Conservation (phyloP, 148 eudicot genomes). For the Diospyros lotus region DNA sequence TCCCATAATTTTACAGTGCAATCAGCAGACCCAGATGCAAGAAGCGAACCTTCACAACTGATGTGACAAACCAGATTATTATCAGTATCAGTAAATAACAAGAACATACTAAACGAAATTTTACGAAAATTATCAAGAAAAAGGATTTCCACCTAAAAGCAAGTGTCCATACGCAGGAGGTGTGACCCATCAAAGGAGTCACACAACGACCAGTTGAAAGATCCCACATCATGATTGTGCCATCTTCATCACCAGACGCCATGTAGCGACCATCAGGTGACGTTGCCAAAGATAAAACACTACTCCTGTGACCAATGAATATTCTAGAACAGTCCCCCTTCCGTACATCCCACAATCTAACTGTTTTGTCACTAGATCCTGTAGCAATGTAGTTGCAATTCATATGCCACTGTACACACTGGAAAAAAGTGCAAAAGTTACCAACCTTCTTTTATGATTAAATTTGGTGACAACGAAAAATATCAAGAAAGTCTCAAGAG, state of each 20-base stretch:
- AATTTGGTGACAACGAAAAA: background rate
- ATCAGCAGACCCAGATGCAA: conserved; percentile 99
- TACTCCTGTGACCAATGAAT: conserved; percentile 92
- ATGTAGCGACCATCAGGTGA: conserved; percentile 99
- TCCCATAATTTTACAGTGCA: conserved; percentile 97
- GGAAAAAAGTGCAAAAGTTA: conserved; percentile 10
- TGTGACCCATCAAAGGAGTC: conserved; percentile 86
- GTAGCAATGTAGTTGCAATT: conserved; percentile 98
- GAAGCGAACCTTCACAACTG: conserved; percentile 98
- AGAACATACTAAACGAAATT: too few relatives aligned
- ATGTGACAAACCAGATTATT: background rate
- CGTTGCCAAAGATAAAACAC: conserved; percentile 84
- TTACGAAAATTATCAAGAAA: background rate
- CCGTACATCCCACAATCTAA: conserved; percentile 95
- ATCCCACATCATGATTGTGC: conserved; percentile 99
- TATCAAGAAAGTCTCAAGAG: background rate
- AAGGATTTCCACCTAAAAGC: conserved; percentile 64
- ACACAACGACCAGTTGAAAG: conserved; percentile 88
- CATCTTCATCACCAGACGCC: conserved; percentile 99
- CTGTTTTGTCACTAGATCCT: conserved; percentile 99
- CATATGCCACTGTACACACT: conserved; percentile 98
- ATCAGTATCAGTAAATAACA: background rate
- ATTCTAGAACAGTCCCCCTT: conserved; percentile 92
- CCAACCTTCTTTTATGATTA: background rate
- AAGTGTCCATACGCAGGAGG: conserved; percentile 94